These are phyloP conservation scores for Neurospora sp. DNA, from an alignment of 495 filamentous ascomycete species.

Conservation along the genomic window DNA sequence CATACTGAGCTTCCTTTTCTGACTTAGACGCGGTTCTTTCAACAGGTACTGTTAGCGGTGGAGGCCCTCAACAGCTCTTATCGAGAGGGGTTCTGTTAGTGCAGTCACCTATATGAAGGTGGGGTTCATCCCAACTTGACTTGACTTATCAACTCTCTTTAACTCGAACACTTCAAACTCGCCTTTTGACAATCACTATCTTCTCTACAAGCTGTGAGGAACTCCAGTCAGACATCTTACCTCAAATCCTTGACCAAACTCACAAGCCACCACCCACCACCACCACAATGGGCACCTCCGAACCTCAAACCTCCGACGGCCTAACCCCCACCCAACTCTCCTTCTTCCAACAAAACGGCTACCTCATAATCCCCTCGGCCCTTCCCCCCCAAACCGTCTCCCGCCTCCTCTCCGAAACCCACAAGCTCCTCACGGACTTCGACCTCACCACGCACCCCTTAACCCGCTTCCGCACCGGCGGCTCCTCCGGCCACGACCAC, in stretches of 20 bases:
- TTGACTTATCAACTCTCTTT: not conserved
- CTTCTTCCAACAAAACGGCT: slow-evolving; percentile 72
- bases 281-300: not conserved
- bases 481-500: slow-evolving; percentile 52
- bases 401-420: slow-evolving; percentile 63
- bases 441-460: slow-evolving; percentile 72
- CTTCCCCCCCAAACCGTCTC: slow-evolving; percentile 53
- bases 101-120: not conserved
- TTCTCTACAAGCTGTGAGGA: not conserved
- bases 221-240: not conserved
- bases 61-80: not conserved
- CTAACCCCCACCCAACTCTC: slow-evolving; percentile 64
- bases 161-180: not conserved
- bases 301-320: slow-evolving; percentile 19
- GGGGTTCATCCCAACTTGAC: not conserved
- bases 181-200: rapidly evolving
- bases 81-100: not conserved
- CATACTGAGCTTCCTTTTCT: not conserved
- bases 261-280: not conserved
- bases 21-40: not conserved
- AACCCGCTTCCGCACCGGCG: slow-evolving; percentile 83
- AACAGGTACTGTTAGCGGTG: not conserved
- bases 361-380: slow-evolving; percentile 76
- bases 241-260: not conserved
- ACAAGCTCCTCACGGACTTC: slow-evolving; percentile 64